A percentile compares a stretch with the other conserved stretches of the same genome.
Conservation (phyloP, 2,329 filamentous ascomycete genomes). For the Diaporthe aspalathi region DNA sequence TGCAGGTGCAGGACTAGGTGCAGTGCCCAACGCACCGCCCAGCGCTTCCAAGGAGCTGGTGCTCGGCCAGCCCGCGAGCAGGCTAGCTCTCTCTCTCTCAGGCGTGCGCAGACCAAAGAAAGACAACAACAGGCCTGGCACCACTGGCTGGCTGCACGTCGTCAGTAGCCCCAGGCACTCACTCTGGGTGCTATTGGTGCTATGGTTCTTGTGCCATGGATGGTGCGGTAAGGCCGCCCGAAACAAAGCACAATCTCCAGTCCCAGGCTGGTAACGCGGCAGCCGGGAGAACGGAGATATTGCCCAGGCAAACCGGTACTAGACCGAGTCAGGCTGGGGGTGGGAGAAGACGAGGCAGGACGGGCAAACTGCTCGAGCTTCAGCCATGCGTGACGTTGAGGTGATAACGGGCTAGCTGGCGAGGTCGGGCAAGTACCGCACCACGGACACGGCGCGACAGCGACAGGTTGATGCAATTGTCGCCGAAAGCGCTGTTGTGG, state of each 20-base stretch:
- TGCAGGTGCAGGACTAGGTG: slow-evolving; percentile 32
- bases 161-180: slow-evolving; percentile 8
- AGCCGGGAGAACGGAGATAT: slow-evolving; percentile 34
- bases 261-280: slow-evolving; percentile 37
- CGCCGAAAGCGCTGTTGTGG: slow-evolving; percentile 29
- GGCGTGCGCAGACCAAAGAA: neutral
- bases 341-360: neutral
- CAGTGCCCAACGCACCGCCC: slow-evolving; percentile 32
- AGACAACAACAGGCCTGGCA: neutral
- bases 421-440: slow-evolving; percentile 35
- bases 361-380: slow-evolving; percentile 31
- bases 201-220: slow-evolving; percentile 22
- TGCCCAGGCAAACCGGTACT: slow-evolving; percentile 32
- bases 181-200: slow-evolving; percentile 5
- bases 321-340: slow-evolving; percentile 37
- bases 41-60: slow-evolving; percentile 34
- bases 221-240: slow-evolving; percentile 27
- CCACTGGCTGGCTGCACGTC: neutral
- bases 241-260: slow-evolving; percentile 22
- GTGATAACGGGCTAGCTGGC: slow-evolving; percentile 33
- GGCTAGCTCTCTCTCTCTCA: neutral
- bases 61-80: slow-evolving; percentile 31
- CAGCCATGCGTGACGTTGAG: slow-evolving; percentile 28
- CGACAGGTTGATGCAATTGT: slow-evolving; percentile 34
- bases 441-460: slow-evolving; percentile 27